Percentiles rank a stretch among this genome's conserved stretches.
Evolutionary conservation across 208 protist species (phyloP).

Genomic region (Leishmania arabica): DNA sequence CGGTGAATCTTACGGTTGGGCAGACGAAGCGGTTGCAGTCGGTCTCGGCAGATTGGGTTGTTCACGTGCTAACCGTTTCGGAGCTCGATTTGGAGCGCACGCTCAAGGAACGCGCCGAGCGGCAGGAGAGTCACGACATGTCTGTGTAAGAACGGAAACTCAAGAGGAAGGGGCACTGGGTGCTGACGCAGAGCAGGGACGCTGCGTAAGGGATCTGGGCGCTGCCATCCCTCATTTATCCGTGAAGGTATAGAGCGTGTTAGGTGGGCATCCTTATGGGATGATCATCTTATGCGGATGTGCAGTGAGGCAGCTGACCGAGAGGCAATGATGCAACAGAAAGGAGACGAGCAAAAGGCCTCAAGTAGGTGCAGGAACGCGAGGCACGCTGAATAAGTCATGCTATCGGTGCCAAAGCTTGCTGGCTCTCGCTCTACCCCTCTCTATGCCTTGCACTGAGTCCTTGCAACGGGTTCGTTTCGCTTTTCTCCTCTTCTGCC

Average conservation of each 20-base stretch:
- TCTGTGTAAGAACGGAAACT: neutral
- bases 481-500: neutral
- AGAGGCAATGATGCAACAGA: neutral
- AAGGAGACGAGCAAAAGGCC: neutral
- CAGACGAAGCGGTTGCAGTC: slow-evolving; percentile 45
- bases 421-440: neutral
- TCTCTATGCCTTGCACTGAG: neutral
- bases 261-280: neutral
- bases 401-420: neutral
- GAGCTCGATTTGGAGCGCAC: slow-evolving; percentile 56
- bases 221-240: neutral
- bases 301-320: neutral
- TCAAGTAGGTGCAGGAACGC: neutral
- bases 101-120: slow-evolving; percentile 25
- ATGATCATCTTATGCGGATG: neutral
- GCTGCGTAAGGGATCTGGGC: neutral
- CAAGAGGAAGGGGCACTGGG: neutral
- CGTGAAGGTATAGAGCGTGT: neutral
- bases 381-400: neutral
- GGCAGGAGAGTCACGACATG: neutral
- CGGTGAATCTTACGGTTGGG: slow-evolving; percentile 36
- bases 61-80: slow-evolving; percentile 46
- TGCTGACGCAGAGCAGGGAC: neutral
- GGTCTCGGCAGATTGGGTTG: slow-evolving; percentile 64
- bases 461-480: neutral